Percentiles rank a stretch among this genome's conserved stretches.
These are phyloP conservation scores for Acer negundo DNA, from an alignment of 345 rosid species.

Conservation along the genomic window DNA sequence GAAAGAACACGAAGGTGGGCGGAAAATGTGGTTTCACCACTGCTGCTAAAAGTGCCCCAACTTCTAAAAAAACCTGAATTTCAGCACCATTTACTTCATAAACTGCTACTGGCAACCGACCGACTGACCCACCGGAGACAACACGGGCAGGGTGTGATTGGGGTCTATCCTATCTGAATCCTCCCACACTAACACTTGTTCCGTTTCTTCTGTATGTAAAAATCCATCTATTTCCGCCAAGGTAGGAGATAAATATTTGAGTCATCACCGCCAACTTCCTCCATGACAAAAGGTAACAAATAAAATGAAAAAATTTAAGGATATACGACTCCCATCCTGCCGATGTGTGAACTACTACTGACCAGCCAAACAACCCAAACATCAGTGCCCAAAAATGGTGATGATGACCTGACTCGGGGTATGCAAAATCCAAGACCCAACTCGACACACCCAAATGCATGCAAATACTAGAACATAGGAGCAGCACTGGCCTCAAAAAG, in stretches of 20 bases:
- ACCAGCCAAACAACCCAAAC: constrained; percentile 25
- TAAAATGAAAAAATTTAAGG: constrained; percentile 17
- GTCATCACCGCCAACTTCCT: constrained; percentile 34
- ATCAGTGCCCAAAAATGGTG: constrained; percentile 32
- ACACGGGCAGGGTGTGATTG: constrained; percentile 12
- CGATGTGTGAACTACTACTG: constrained; percentile 16
- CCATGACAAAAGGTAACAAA: constrained; percentile 23
- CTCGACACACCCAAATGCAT: constrained; percentile 61
- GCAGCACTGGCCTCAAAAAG: constrained; percentile 40
- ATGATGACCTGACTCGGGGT: constrained; percentile 47
- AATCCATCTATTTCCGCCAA: constrained; percentile 28
- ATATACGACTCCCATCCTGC: constrained; percentile 20
- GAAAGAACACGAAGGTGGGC: not conserved
- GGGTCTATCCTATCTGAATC: constrained; percentile 21
- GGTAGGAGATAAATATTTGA: constrained; percentile 32
- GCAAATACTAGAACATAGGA: constrained; percentile 36
- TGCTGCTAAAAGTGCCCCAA: constrained; percentile 8
- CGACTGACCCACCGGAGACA: constrained; percentile 7
- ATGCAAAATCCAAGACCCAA: constrained; percentile 43
- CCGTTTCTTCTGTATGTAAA: constrained; percentile 19
- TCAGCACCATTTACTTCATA: constrained; percentile 19
- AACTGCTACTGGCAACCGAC: constrained; percentile 3
- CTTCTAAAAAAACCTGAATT: constrained; percentile 9
- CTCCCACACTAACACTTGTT: constrained; percentile 22
- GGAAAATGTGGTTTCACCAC: constrained; percentile 21